Evolutionary conservation across 2,329 filamentous ascomycete species (phyloP), one percentile per base, ranked within the genome.

Genomic region (Microcyclospora tardicrescens): DNA sequence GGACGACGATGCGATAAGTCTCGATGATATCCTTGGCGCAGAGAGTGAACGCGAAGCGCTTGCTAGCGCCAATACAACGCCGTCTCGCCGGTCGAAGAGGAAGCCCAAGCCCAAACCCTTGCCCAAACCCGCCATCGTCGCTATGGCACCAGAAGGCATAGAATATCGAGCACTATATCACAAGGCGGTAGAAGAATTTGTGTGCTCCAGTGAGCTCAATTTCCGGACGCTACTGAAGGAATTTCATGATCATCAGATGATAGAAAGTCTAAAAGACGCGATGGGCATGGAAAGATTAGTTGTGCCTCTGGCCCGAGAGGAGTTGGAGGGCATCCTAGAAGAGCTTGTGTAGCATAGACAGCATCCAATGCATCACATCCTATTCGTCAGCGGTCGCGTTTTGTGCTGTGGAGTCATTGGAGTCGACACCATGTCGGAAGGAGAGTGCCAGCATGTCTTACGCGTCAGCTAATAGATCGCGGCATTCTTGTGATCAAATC

Each of bases 211-310:
- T 43, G 91, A 96, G 64, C 86, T 96, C 73, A 86, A 84, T 45
- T 96, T 96, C 65, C 73, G 91, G 43, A 94, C 87, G 16, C 60
- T 98, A 56, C 63, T 98, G 45, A 96, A 96, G 64, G 91, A 98
- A 73, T 91, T 98, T 60, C 85, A 95, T 57, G 91, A 98, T 54
- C 91, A 98, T 65, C 85, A 95, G 56, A 96, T 98, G 77, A 82
- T 98, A 46, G 84, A 84, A 39, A 93, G 83, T 44, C 76, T 79
- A 45, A 89, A 89, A 56, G 89, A 98, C 59, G 73, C 75, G 0
- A 67, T 87, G 40, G 91, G 91, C 2, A 87, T 81, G 2, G 91
- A 96, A 58, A 66, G 91, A 37, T 61, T 98, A 34, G 81, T 83
- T 48, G 75, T 94, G 11, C 91, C 91, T 0, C 85, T 96, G 55